Conservation (phyloP, 257 asterid genomes). For the Penstemon davidsonii region DNA sequence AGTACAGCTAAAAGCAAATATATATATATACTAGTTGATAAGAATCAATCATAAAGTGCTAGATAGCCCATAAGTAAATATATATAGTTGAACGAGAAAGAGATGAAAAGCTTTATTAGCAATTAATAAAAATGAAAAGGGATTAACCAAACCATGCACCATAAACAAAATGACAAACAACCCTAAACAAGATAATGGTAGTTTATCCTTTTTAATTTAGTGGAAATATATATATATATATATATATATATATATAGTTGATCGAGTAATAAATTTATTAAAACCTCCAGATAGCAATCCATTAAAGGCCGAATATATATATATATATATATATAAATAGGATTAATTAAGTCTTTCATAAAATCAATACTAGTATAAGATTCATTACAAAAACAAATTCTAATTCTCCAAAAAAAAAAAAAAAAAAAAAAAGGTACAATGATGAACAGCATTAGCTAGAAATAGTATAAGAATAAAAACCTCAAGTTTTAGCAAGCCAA, state of each 20-base stretch:
- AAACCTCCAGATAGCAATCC: conserved; percentile 39
- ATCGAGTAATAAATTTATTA: conserved; percentile 9
- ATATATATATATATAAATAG: background rate
- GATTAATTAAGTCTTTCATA: conserved; percentile 36
- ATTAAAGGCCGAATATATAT: conserved; percentile 11
- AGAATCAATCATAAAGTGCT: conserved; percentile 20
- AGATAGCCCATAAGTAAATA: background rate
- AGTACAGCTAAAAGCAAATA: conserved; percentile 26
- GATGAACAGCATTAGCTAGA: background rate
- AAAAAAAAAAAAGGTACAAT: background rate
- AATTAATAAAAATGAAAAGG: conserved; percentile 28
- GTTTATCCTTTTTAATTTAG: background rate
- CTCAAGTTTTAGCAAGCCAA: no score
- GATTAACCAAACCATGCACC: conserved; percentile 48
- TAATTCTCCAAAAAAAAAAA: background rate
- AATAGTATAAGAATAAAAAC: no score
- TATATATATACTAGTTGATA: conserved; percentile 5
- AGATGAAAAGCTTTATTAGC: conserved; percentile 42
- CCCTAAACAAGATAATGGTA: conserved; percentile 39
- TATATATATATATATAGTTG: no score
- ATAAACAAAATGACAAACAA: conserved; percentile 45
- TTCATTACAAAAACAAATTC: background rate
- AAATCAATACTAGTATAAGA: conserved; percentile 19
- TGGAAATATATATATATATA: no score
- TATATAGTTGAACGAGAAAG: no score